Evolutionary conservation across 192 early-diverging fungal species (phyloP), one percentile per base, ranked within the genome.

Genomic region (Gigaspora rosea): DNA sequence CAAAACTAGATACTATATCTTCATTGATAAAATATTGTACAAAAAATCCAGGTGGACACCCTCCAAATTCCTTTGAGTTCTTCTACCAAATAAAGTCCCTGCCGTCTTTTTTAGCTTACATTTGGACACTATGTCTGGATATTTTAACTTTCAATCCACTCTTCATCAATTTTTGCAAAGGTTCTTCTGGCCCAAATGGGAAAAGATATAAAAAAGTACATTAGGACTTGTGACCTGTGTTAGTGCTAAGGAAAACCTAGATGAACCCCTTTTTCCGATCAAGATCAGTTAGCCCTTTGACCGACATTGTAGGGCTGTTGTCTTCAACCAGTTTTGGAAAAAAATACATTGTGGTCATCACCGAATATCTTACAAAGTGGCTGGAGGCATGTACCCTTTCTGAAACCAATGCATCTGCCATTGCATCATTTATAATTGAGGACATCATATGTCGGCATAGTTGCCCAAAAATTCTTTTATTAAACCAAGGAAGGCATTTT

Each of bases 211-310:
- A 16, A 72, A 33, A 48, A 77, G 0, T 80, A 80, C 65, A 16
- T 80, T n/a, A 18, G 76, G 7, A 65, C 76, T 4, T 77, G 80
- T 41, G 61, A 80, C 11, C 18, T 13, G 3, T 85, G 84, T 67
- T 67, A 70, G 16, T 0, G 65, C 5, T 1, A 49, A 3, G 41
- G 66, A 3, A 20, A 16, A 33, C 47, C 74, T 1, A 18, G 1
- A 27, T 35, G 62, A 58, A 2, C 62, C 15, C 0, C 1, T 64
- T 3, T 27, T 8, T 13, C 49, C 6, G 27, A 27, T 27, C 1
- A 27, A 27, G 1, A 27, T 27, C 27, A 1, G 27, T 1, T 1
- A 27, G 1, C 27, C 27, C 27, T 27, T 27, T 1, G 27, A 27
- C 1, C 27, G 27, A 27, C 27, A 27, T 27, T 1, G 27, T 27